Conservation (phyloP, 495 filamentous ascomycete species). For the Collariella sp. region DNA sequence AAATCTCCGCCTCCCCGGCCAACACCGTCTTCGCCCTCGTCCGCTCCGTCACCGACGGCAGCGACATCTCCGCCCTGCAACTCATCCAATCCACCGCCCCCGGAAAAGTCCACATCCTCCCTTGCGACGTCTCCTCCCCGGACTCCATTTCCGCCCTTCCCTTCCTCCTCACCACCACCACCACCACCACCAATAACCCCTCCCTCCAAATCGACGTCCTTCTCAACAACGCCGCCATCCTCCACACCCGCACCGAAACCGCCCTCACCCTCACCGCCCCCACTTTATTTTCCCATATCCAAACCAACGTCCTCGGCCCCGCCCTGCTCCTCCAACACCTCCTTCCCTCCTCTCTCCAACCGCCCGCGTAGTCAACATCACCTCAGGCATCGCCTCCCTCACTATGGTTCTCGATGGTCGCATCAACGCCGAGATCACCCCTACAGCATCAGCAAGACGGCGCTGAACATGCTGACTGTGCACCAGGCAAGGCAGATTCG, state of each 20-base stretch:
- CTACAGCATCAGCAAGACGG: constrained; percentile 34
- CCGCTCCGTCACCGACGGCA: constrained; percentile 27
- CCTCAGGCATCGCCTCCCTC: constrained; percentile 20
- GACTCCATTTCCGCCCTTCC: constrained; percentile 26
- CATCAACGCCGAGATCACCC: constrained; percentile 11
- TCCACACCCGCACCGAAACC: constrained; percentile 20
- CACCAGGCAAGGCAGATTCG: constrained; percentile 28
- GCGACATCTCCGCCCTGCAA: constrained; percentile 20
- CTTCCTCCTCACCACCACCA: constrained; percentile 1
- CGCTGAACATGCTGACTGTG: constrained; percentile 32
- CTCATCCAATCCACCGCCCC: constrained; percentile 13
- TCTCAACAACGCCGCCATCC: constrained; percentile 35
- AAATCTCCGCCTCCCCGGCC: constrained; percentile 30
- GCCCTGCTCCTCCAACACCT: constrained; percentile 19
- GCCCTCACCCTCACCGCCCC: constrained; percentile 22
- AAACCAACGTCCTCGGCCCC: constrained; percentile 32
- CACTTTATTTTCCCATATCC: constrained; percentile 19
- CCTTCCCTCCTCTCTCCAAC: constrained; percentile 6
- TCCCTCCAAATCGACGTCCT: constrained; percentile 31
- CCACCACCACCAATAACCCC: constrained; percentile 5
- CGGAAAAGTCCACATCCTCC: constrained; percentile 27
- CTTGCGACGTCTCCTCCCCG: constrained; percentile 33
- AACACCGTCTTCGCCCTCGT: constrained; percentile 43
- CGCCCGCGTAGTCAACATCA: constrained; percentile 25
- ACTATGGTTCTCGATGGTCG: background rate